Base-by-base conservation (phyloP, 371 early-diverging fungal genomes). In the Mortierella sp. region DNA sequence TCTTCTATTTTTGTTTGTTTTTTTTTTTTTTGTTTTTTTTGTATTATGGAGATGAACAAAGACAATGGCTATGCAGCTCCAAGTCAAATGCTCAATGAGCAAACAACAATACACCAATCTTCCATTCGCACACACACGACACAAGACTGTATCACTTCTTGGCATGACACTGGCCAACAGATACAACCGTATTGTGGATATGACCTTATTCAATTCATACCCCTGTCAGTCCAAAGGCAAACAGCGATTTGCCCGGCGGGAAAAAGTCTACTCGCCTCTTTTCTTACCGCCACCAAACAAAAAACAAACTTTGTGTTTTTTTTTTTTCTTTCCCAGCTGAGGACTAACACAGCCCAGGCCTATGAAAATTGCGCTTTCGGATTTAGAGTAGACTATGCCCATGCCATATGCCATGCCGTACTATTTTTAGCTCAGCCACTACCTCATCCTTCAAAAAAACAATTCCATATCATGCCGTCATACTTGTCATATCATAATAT, bases 391-490 rank as follows among this genome's bases (percentile, higher is more conserved):
- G 22, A 51, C 8, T 26, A 54, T 22, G 28, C 16, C 16, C 32
- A 11, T 59, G 32, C 10, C 45, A 45, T 35, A 0, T 45, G 40
- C 11, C 22, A 30, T 30, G 47, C 35, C 28, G 12, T 11, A 28
- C 55, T 55, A 55, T 55, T 55, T 55, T 55, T 55, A 55, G 61
- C 35, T 20, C 61, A 61, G 35, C 61, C 61, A 61, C 55, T 55
- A 63, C 26, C 28, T 47, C 35, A 35, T 35, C 35, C 35, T 35
- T 35, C 0, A 35, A 35, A 35, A 35, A 35, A 35, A 35, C 32
- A 32, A 35, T 35, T 61, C 20, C 20, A 59, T 24, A 35, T 52
- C 43, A 20, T 62, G 43, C 24, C 26, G 26, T 24, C 52, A 52
- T 52, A 49, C 4, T 52, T 22, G 22, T 24, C 24, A 20, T 52